These are phyloP conservation scores for Patellifolia procumbens DNA, from an alignment of 179 eudicot genomes.

Conservation along the genomic window DNA sequence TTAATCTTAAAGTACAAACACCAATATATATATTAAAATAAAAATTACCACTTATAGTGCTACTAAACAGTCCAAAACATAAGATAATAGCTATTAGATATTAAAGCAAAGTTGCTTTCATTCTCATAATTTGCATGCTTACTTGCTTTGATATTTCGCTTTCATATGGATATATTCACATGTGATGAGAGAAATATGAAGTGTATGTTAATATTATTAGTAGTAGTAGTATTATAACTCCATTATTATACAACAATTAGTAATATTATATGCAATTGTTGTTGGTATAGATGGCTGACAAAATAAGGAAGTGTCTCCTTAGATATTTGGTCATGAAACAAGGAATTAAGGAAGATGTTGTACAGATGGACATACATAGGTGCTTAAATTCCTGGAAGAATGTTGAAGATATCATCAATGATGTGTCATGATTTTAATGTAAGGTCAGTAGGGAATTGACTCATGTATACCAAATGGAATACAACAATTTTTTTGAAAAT, in stretches of 20 bases:
- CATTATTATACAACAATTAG: not conserved
- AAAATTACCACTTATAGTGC: conserved; percentile 9
- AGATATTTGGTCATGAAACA: not conserved
- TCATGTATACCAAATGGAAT: too few species aligned
- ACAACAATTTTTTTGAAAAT: too few species aligned
- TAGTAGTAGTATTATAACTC: too few species aligned
- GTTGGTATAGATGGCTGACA: conserved; percentile 19
- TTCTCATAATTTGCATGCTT: conserved; percentile 16
- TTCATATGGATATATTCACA: conserved; percentile 11
- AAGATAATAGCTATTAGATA: not conserved
- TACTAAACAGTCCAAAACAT: conserved; percentile 4
- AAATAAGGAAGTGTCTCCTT: not conserved
- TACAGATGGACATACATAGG: not conserved
- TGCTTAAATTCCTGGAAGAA: conserved; percentile 15
- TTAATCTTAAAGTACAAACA: conserved; percentile 18
- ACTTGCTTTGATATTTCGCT: conserved; percentile 21
- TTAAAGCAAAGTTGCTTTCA: conserved; percentile 24
- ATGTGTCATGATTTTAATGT: not conserved
- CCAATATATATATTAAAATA: not conserved
- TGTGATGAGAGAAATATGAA: not conserved
- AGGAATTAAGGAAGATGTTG: not conserved
- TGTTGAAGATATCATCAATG: conserved; percentile 12
- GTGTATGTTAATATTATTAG: not conserved
- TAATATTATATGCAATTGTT: not conserved
- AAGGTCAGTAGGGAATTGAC: not conserved